A percentile compares a stretch with the other conserved stretches of the same genome.
These are phyloP conservation scores for Penicillium italicum DNA, from an alignment of 2,329 filamentous ascomycete species.

Conservation along the genomic window DNA sequence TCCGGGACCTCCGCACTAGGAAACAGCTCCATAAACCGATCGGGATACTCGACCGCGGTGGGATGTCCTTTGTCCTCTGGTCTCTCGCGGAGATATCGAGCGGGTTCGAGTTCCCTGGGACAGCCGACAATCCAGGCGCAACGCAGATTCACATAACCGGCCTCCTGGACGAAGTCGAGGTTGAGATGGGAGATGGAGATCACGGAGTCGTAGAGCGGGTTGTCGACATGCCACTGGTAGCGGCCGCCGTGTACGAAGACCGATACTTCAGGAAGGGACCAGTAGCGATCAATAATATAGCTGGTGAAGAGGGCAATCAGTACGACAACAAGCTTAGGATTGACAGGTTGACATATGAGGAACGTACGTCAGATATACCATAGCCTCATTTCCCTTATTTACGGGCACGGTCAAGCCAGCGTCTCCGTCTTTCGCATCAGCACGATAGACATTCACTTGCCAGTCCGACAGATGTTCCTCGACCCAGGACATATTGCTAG, in stretches of 20 bases:
- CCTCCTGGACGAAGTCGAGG: slow-evolving; percentile 27
- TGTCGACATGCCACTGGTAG: slow-evolving; percentile 43
- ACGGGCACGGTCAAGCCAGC: slow-evolving; percentile 39
- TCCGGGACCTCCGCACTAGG: slow-evolving; percentile 35
- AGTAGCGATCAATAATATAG: slow-evolving; percentile 31
- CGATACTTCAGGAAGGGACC: slow-evolving; percentile 38
- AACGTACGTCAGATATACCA: slow-evolving; percentile 48
- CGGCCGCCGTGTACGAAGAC: slow-evolving; percentile 44
- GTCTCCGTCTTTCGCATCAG: slow-evolving; percentile 38
- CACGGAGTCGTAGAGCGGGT: slow-evolving; percentile 28
- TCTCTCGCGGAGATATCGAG: slow-evolving; percentile 29
- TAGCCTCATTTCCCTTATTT: slow-evolving; percentile 50
- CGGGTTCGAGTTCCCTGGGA: slow-evolving; percentile 35
- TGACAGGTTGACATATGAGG: neutral
- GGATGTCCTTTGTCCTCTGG: slow-evolving; percentile 23
- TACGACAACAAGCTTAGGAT: neutral
- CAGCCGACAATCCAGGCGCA: slow-evolving; percentile 35
- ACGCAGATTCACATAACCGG: slow-evolving; percentile 36
- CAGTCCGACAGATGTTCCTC: slow-evolving; percentile 16
- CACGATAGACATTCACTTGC: slow-evolving; percentile 38
- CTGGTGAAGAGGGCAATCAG: slow-evolving; percentile 1
- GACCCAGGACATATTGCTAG: slow-evolving; percentile 24
- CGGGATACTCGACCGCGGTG: slow-evolving; percentile 26
- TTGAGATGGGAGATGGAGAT: slow-evolving; percentile 28
- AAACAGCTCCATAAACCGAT: slow-evolving; percentile 47